These are phyloP conservation scores for Aegle marmelos DNA, from an alignment of 345 rosid genomes.

Conservation along the genomic window DNA sequence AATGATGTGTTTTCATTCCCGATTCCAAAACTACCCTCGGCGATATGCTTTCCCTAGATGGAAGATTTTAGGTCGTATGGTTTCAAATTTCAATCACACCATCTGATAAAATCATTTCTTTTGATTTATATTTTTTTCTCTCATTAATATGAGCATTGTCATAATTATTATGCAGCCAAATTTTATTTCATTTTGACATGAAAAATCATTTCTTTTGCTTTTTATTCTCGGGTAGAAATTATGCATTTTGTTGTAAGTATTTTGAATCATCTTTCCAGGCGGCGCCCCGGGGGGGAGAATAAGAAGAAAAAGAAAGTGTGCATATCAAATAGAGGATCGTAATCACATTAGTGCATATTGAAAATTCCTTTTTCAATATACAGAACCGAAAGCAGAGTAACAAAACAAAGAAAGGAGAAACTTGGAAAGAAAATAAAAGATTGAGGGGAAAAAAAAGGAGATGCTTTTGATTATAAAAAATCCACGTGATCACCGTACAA, in stretches of 20 bases:
- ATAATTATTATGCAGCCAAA: no score
- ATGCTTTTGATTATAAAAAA: background rate
- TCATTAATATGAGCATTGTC: no score
- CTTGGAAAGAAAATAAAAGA: background rate
- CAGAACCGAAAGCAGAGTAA: background rate
- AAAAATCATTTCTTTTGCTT: background rate
- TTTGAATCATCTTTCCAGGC: background rate
- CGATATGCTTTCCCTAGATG: background rate
- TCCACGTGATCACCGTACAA: background rate
- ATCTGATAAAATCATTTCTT: no score
- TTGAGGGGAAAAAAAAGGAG: no score
- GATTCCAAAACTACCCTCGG: slow-evolving; percentile 9
- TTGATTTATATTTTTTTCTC: no score
- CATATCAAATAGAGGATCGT: background rate
- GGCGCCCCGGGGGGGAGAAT: no score
- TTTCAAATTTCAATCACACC: no score
- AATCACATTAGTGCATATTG: no score
- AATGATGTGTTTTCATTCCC: background rate
- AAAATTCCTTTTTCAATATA: background rate
- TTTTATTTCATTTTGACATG: background rate
- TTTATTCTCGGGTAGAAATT: no score
- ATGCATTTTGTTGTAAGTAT: no score
- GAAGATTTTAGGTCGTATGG: no score
- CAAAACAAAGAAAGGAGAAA: background rate
- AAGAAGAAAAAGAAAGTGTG: background rate